Conservation (phyloP, 2,329 filamentous ascomycete species). For the Aspergillus sp. region DNA sequence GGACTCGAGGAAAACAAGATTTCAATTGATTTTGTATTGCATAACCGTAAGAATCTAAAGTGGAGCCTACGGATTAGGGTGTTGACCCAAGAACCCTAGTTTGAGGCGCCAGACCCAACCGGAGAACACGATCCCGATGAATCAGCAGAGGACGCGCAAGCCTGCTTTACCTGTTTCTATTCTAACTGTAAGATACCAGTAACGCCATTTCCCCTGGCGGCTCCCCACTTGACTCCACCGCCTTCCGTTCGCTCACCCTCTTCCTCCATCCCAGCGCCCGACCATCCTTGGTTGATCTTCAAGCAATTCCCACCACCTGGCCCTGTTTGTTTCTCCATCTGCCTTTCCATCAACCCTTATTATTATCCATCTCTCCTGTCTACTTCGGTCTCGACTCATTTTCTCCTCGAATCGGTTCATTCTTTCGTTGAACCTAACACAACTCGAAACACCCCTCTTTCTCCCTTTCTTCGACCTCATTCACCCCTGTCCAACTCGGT, state of each 20-base stretch:
- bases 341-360: background rate
- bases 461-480: background rate
- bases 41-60: background rate
- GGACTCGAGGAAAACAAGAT: background rate
- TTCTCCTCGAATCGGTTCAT: background rate
- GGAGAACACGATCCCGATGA: slow-evolving; percentile 21
- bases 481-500: background rate
- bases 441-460: background rate
- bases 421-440: background rate
- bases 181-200: slow-evolving; percentile 9
- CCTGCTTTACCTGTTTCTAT: slow-evolving; percentile 26
- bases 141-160: slow-evolving; percentile 36
- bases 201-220: slow-evolving; percentile 4
- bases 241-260: slow-evolving; percentile 2
- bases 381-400: background rate
- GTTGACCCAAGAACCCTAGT: background rate
- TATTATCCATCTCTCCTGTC: background rate
- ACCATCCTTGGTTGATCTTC: slow-evolving; percentile 12
- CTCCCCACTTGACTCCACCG: slow-evolving; percentile 2
- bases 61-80: background rate
- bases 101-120: background rate
- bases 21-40: background rate
- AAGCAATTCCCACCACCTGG: slow-evolving; percentile 2
- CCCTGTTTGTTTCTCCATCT: slow-evolving; percentile 12
- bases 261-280: slow-evolving; percentile 11